Base-by-base conservation (phyloP, 495 filamentous ascomycete species). In the Paragyromitra xinjiangensis region DNA sequence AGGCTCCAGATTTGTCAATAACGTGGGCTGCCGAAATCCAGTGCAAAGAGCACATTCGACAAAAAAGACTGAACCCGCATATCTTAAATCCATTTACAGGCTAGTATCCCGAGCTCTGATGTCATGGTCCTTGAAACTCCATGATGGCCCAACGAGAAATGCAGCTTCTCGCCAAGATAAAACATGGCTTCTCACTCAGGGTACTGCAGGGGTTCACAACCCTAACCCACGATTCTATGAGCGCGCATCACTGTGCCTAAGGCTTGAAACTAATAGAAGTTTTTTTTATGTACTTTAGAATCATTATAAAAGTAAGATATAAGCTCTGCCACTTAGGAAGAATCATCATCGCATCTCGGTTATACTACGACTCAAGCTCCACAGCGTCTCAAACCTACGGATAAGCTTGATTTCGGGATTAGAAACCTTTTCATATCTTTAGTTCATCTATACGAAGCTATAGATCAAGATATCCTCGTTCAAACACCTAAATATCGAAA, bases 131-230 rank as follows among this genome's bases (percentile, higher is more conserved):
- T 56, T 56, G 24, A 16, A 34, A 34, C 24, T 59, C 55, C 26
- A 37, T 34, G 26, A 3, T 11, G 24, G 50, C 50, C 50, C 50
- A 19, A 22, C 26, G 19, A 16, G 26, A 59, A 59, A 7, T 3
- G 26, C 55, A 8, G 16, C 50, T n/a, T 8, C 19, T 8, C 50
- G 29, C 29, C 29, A n/a, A 53, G 19, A n/a, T n/a, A 8, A 53
- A 53, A 53, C 50, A 53, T 9, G 50, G n/a, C n/a, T 22, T 53
- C 50, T 53, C 50, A 53, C 50, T 53, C 50, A 53, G 50, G 50
- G 29, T 34, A 34, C 29, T 53, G n/a, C 50, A 51, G 3, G 50
- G n/a, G 16, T 37, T 16, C 1, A 6, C 4, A 59, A 59, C 12
- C 55, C 29, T 59, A 59, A 59, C 29, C 55, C 29, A 37, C 11